Evolutionary conservation across 2,329 filamentous ascomycete genomes (phyloP).

Genomic region (Tolypocladium cylindrosporum): DNA sequence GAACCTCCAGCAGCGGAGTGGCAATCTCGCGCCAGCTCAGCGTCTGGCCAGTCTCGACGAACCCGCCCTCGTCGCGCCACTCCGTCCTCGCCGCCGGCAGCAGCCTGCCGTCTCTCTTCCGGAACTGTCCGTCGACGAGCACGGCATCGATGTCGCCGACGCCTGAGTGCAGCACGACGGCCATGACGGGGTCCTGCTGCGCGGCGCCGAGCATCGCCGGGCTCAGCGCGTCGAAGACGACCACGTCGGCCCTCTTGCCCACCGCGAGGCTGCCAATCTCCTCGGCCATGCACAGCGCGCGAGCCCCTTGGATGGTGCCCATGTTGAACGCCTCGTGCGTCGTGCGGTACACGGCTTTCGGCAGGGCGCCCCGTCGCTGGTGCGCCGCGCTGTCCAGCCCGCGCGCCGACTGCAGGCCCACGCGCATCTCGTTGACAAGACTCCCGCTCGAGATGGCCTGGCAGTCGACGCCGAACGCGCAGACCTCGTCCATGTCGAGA

Average conservation of each 20-base stretch:
- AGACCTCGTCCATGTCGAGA: neutral
- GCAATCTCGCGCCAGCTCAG: neutral
- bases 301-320: constrained; percentile 34
- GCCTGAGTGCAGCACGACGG: constrained; percentile 40
- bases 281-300: constrained; percentile 28
- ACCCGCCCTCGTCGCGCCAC: neutral
- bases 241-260: constrained; percentile 33
- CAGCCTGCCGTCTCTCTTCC: neutral
- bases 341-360: neutral
- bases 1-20: neutral
- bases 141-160: constrained; percentile 39
- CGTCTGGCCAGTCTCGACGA: neutral
- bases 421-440: constrained; percentile 1
- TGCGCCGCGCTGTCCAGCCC: constrained; percentile 7
- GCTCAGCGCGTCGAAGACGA: constrained; percentile 30
- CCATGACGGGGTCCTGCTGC: constrained; percentile 36
- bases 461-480: constrained; percentile 6
- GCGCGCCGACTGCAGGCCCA: constrained; percentile 7
- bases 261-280: constrained; percentile 33
- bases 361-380: neutral
- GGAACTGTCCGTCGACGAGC: constrained; percentile 19
- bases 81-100: neutral
- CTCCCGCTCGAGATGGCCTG: constrained; percentile 20
- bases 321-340: constrained; percentile 37
- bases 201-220: constrained; percentile 8